These are phyloP conservation scores for Penicillium oxalicum DNA, from an alignment of 2,329 filamentous ascomycete genomes.

Conservation along the genomic window DNA sequence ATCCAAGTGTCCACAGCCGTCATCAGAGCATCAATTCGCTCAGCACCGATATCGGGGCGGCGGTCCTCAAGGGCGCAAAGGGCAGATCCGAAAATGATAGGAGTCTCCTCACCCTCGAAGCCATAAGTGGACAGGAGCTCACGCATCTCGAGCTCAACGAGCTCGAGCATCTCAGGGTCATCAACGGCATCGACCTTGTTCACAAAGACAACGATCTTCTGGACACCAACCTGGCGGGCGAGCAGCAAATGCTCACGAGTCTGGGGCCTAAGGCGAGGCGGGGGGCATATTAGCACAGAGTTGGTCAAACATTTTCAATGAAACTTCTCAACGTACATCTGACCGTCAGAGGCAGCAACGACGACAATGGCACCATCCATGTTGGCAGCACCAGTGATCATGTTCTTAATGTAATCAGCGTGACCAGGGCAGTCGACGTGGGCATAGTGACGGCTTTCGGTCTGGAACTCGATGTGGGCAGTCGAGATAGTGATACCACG, in stretches of 20 bases:
- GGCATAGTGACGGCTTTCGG: constrained; percentile 90
- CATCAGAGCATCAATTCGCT: constrained; percentile 89
- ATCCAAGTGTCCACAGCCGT: constrained; percentile 92
- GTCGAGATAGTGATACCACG: constrained; percentile 99
- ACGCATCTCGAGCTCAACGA: constrained; percentile 99
- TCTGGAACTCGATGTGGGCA: constrained; percentile 97
- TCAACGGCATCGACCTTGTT: constrained; percentile 99
- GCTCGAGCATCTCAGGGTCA: constrained; percentile 98
- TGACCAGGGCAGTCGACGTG: constrained; percentile 99
- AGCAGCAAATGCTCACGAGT: constrained; percentile 97
- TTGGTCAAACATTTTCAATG: background rate
- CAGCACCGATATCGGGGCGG: constrained; percentile 74
- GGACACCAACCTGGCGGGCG: constrained; percentile 94
- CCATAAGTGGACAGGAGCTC: constrained; percentile 88
- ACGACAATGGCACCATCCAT: constrained; percentile 99
- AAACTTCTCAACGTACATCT: constrained; percentile 59
- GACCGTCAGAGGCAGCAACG: constrained; percentile 94
- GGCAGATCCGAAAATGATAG: constrained; percentile 93
- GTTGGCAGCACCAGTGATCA: constrained; percentile 99
- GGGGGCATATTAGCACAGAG: constrained; percentile 4
- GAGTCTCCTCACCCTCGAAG: constrained; percentile 96
- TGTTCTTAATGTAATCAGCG: constrained; percentile 99
- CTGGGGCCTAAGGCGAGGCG: constrained; percentile 62
- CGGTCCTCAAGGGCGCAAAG: constrained; percentile 88
- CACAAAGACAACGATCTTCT: constrained; percentile 97